Base-by-base conservation (phyloP, 768 basidiomycete genomes). In the Boletellus sp. region DNA sequence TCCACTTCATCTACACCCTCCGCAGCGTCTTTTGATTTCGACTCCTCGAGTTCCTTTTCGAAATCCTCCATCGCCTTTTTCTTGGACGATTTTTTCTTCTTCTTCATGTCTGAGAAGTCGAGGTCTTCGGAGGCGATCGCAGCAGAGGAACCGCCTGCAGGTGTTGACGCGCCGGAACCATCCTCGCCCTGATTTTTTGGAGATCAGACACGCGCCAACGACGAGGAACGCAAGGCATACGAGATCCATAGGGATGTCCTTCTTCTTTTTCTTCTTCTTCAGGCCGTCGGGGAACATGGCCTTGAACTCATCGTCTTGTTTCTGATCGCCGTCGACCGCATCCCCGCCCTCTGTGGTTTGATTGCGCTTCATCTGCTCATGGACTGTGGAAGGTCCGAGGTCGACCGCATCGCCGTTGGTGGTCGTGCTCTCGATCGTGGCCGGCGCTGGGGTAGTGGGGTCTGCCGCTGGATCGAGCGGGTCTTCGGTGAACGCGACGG, bases 51-150 rank as follows among this genome's bases (percentile, higher is more conserved):
- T 70, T 94, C 91, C 69, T 91, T 93, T 76, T 95, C 94, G 61
- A 96, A 95, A 1, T 90, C 94, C 65, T 95, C 92, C 60, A 95
- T 84, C 2, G 89, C 83, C 17, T 86, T 80, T 73, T 95, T 97
- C 75, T 94, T 95, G 73, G 85, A 85, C 52, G 78, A 72, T 65
- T 94, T 94, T 73, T 93, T 94, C 77, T 94, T 94, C 78, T 94
- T 95, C 76, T 97, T 96, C 68, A 97, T 77, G 66, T 97, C 95
- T 7, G 89, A 91, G 67, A 97, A 97, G 72, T 93, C 90, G 51
- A 94, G 77, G 59, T 94, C 94, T 53, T 88, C 91, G 11, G 80
- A 74, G 5, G 75, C 75, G 49, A 77, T 52, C 12, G 57, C 59
- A 39, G 61, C 88, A 6, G 80, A 26, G 15, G 61, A 17, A 16